Evolutionary conservation across 371 early-diverging fungal genomes (phyloP).

Genomic region (Mucor plumbeus): DNA sequence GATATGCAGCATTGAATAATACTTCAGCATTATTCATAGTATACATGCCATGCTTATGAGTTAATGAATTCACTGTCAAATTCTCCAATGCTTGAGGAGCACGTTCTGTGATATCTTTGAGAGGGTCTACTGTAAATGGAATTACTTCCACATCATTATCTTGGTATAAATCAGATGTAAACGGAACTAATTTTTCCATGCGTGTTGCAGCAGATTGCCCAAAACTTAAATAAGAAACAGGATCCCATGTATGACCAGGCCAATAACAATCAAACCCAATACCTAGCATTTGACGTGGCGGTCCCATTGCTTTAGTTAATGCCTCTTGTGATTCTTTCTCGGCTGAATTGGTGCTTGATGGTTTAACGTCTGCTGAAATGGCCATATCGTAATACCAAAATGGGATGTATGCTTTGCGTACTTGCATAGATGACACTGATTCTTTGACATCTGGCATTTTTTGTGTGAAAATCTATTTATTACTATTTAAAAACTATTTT

Average conservation of each 20-base stretch:
- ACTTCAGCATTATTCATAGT: constrained; percentile 26
- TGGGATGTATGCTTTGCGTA: constrained; percentile 38
- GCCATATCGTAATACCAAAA: constrained; percentile 45
- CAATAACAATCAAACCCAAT: constrained; percentile 39
- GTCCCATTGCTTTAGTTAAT: constrained; percentile 13
- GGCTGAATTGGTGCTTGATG: constrained; percentile 1
- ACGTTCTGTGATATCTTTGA: constrained; percentile 24
- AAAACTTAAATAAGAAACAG: constrained; percentile 38
- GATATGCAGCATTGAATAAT: constrained; percentile 33
- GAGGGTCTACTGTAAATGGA: constrained; percentile 32
- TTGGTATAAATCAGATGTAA: constrained; percentile 20
- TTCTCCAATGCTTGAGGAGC: constrained; percentile 16
- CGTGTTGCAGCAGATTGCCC: constrained; percentile 17
- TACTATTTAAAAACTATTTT: background rate
- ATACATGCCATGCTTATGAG: constrained; percentile 8
- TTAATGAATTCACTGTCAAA: constrained; percentile 7
- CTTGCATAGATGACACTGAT: constrained; percentile 27
- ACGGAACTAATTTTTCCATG: constrained; percentile 26
- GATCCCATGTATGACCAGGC: constrained; percentile 40
- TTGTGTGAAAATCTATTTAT: constrained; percentile 28
- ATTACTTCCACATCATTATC: constrained; percentile 27
- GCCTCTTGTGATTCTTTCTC: constrained; percentile 8
- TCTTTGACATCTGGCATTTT: constrained; percentile 35
- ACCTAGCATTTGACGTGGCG: constrained; percentile 28
- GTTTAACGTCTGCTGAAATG: constrained; percentile 25